Evolutionary conservation across 768 basidiomycete genomes (phyloP), one percentile per base, ranked within the genome.

Genomic region (Neoboletus subvelutipes): DNA sequence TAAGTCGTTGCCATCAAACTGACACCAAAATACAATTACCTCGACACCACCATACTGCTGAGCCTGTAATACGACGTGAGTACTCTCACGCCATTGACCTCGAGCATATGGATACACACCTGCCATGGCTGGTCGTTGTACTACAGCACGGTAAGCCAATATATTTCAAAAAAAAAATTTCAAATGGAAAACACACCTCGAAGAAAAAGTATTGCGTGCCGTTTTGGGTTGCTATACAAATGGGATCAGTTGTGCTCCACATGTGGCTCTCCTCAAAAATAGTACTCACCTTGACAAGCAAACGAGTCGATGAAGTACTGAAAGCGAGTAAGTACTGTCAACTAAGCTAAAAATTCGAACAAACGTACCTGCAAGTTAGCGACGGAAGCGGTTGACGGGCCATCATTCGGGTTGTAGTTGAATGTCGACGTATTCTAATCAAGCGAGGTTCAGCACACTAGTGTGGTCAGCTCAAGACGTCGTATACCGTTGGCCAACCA

Each of bases 141-240:
- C 80, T 91, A 50, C 22, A 28, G 4, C 15, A 55, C 20, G 11
- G 24, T 60, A 53, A 58, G 39, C 3, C 20, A n/a, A 33, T 4
- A 41, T 58, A 43, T 20, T 45, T 29, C 4, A 28, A 61, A 51
- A 56, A 61, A 52, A 56, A 31, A 11, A 12, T 22, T 11, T n/a
- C 18, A 28, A 41, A 51, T 34, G n/a, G 24, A 48, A n/a, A 49
- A 60, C 71, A 8, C 18, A 83, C 83, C 78, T 90, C 90, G 57
- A 93, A 92, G 77, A 83, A 95, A 81, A 94, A 97, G 75, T 96
- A 96, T 17, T 83, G 77, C 1, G 90, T 94, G 13, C 82, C 82
- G 59, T 94, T 94, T 18, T 70, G 58, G 69, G 94, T 97, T 0
- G 95, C 90, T 67, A 50, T 10, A 50, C 18, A 18, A n/a, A 37